Evolutionary conservation across 176 grass and related monocot genomes (phyloP).

Genomic region (Paspalum notatum): DNA sequence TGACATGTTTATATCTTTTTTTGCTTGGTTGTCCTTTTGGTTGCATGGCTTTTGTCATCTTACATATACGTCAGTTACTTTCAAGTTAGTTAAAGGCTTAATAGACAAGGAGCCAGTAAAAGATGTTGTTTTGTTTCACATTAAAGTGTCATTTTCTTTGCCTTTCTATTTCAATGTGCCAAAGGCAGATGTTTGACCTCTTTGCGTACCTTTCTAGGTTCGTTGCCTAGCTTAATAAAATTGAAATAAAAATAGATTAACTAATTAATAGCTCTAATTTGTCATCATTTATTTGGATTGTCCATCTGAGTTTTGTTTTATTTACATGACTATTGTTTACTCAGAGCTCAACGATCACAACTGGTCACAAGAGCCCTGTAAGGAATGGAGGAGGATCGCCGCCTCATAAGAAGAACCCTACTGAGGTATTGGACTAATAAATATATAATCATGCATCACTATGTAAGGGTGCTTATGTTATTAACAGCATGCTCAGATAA

Average conservation of each 20-base stretch:
- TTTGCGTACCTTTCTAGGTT: not conserved
- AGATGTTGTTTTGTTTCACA: not conserved
- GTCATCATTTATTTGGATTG: not conserved
- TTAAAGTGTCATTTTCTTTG: constrained; percentile 28
- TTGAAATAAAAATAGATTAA: not conserved
- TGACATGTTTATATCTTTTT: not conserved
- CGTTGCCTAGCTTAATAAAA: not conserved
- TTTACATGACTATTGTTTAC: not conserved
- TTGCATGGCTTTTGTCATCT: not conserved
- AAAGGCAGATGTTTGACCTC: not conserved
- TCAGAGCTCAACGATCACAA: constrained; percentile 38
- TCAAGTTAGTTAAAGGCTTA: constrained; percentile 56
- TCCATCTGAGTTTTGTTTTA: not conserved
- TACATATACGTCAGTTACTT: constrained; percentile 37
- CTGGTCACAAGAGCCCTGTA: constrained; percentile 44
- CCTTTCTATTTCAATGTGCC: not conserved
- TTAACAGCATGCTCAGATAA: not conserved
- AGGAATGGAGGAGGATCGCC: constrained; percentile 48
- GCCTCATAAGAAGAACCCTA: constrained; percentile 40
- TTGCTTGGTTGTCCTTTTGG: not conserved
- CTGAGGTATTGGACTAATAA: constrained; percentile 34
- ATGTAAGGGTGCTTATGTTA: not conserved
- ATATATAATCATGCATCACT: not conserved
- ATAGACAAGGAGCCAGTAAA: constrained; percentile 3
- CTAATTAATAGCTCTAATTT: not conserved